Conservation (phyloP, 2,329 filamentous ascomycete species). For the Nemania diffusa region DNA sequence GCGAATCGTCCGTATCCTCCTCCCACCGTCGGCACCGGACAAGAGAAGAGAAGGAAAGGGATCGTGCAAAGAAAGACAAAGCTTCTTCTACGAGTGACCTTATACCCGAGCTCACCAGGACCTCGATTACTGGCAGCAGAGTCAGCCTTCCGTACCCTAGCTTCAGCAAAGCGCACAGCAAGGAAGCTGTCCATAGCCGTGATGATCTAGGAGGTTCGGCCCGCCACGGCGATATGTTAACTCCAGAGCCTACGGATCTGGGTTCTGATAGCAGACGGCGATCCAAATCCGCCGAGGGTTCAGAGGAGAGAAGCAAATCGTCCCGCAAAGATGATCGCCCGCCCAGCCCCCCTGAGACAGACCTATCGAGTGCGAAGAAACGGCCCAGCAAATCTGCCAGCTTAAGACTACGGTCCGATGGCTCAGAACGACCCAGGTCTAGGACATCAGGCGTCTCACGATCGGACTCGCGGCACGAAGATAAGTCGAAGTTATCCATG, state of each 20-base stretch:
- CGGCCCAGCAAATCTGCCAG: constrained; percentile 50
- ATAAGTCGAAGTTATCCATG: constrained; percentile 62
- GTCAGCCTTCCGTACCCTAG: constrained; percentile 49
- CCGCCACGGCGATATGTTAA: constrained; percentile 60
- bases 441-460: constrained; percentile 57
- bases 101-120: constrained; percentile 46
- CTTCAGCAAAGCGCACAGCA: constrained; percentile 81
- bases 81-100: constrained; percentile 49
- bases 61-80: constrained; percentile 44
- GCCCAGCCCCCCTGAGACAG: constrained; percentile 73
- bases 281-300: constrained; percentile 60
- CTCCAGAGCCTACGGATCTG: constrained; percentile 78
- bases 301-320: constrained; percentile 55
- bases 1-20: constrained; percentile 44
- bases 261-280: constrained; percentile 61
- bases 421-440: constrained; percentile 55
- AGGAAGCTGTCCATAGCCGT: constrained; percentile 78
- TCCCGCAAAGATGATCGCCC: constrained; percentile 60
- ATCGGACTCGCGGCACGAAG: constrained; percentile 59
- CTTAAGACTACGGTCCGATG: constrained; percentile 53
- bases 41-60: constrained; percentile 47
- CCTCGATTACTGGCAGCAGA: constrained; percentile 43
- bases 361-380: constrained; percentile 61
- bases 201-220: constrained; percentile 57
- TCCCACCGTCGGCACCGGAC: constrained; percentile 48